Evolutionary conservation across 257 asterid species (phyloP).

Genomic region (Parsonsia alboflavescens): DNA sequence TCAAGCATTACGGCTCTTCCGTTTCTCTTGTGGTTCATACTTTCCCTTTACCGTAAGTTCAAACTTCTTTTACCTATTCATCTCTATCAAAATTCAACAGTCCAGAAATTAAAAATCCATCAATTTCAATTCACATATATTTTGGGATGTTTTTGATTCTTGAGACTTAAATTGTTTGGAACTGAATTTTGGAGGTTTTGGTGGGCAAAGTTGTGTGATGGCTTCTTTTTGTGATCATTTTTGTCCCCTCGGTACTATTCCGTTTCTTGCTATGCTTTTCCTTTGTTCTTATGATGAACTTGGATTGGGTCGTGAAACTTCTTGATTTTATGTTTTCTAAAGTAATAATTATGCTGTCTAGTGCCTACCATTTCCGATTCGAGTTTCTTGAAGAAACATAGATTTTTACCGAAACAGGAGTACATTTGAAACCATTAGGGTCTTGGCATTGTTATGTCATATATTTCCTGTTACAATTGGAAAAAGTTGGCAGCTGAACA

Average conservation of each 20-base stretch:
- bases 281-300: too few species aligned
- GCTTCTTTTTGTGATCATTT: too few species aligned
- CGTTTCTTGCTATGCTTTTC: too few species aligned
- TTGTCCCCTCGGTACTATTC: too few species aligned
- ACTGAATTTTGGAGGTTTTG: background rate
- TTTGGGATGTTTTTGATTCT: background rate
- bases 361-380: too few species aligned
- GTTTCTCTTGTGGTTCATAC: constrained; percentile 51
- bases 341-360: too few species aligned
- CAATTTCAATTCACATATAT: background rate
- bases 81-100: background rate
- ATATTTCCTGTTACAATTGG: background rate
- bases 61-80: background rate
- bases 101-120: background rate
- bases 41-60: constrained; percentile 70
- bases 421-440: too few species aligned
- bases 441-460: too few species aligned
- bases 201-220: background rate
- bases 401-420: too few species aligned
- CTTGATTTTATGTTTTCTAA: too few species aligned
- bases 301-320: too few species aligned
- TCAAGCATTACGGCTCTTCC: constrained; percentile 42
- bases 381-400: too few species aligned
- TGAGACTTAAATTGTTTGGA: background rate
- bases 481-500: background rate